These are phyloP conservation scores for Falciphora oryzae DNA, from an alignment of 2,329 filamentous ascomycete genomes.

Conservation along the genomic window DNA sequence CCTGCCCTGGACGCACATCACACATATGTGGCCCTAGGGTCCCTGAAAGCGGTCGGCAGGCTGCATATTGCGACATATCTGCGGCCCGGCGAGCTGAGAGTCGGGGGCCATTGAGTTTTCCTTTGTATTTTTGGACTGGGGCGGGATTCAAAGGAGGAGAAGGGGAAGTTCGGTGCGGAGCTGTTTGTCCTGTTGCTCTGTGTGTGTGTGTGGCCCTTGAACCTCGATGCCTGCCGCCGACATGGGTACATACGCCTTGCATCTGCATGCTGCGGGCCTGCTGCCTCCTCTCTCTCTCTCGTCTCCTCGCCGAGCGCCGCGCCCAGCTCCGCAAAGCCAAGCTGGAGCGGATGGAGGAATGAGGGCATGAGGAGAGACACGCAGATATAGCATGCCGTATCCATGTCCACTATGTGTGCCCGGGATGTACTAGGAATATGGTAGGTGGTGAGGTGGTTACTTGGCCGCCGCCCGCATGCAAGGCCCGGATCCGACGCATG, in stretches of 20 bases:
- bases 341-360: neutral
- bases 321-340: too few species aligned
- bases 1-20: neutral
- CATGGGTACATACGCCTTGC: neutral
- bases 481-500: neutral
- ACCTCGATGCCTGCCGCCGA: too few species aligned
- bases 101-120: neutral
- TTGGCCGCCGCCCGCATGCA: neutral
- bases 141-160: neutral
- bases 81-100: neutral
- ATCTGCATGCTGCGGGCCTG: neutral
- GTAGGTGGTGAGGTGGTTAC: too few species aligned
- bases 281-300: neutral
- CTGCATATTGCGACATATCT: neutral
- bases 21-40: neutral
- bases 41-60: neutral
- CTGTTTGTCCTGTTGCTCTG: too few species aligned
- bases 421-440: too few species aligned
- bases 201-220: neutral
- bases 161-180: too few species aligned
- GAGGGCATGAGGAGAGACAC: neutral
- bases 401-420: neutral
- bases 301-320: too few species aligned
- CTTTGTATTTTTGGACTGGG: neutral
- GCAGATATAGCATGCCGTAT: neutral